Base-by-base conservation (phyloP, 140 eudicot species). In the Erigeron philadelphicus region DNA sequence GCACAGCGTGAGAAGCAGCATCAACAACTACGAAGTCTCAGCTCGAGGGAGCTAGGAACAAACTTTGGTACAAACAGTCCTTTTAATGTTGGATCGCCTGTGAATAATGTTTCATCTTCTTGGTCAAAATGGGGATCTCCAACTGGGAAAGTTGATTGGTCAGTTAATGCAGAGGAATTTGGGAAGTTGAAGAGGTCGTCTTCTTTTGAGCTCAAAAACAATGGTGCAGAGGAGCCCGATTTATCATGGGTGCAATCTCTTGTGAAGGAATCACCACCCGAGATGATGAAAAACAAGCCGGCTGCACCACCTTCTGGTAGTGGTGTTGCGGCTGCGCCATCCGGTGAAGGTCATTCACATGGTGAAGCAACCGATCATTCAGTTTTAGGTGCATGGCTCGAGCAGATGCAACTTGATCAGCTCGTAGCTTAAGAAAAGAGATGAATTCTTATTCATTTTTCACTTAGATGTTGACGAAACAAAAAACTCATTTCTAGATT, bases 341-440 rank as follows among this genome's bases (percentile, higher is more conserved):
- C 95, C 84, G 95, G 91, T 82, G 97, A 86, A 83, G 84, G 83
- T 70, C 61, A 62, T 66, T 61, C 89, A 50, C 90, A 78, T 66
- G 82, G 68, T 66, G 95, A 85, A 10, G 67, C 87, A 10, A 40
- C 77, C 57, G 96, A 86, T 78, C 85, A 86, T 74, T 81, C 98
- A 48, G 96, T 85, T 75, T 75, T 91, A 79, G 95, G 98, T 8
- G 95, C 93, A 9, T 92, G 95, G 95, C 92, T 92, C 11, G 98
- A 92, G 88, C 98, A 92, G 87, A 88, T 92, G 95, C 95, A 85
- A 74, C 92, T 90, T 73, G 95, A 90, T 83, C 95, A 87, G 87
- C 92, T 87, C n/a, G 84, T 83, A 41, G 89, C 86, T 72, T 83
- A 57, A 86, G 85, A 68, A 63, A 54, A 72, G 76, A 52, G 76